Conservation (phyloP, 1,139 yeast species). For the Eremothecium gossypii region DNA sequence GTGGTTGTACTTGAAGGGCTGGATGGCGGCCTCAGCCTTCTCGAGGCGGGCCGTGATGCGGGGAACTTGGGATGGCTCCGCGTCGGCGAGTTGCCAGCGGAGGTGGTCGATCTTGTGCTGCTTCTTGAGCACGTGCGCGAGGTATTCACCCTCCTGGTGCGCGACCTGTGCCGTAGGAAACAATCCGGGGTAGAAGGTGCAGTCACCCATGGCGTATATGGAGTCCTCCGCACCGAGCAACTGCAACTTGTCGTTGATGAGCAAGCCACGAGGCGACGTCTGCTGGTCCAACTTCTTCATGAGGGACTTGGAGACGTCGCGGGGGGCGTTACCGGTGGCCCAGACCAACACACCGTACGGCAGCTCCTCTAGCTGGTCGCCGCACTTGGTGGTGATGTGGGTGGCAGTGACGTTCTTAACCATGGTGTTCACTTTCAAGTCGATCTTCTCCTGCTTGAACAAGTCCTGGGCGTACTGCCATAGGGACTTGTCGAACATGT, state of each 20-base stretch:
- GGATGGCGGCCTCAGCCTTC: constrained; percentile 34
- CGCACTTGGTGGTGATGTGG: constrained; percentile 57
- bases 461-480: constrained; percentile 78
- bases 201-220: constrained; percentile 87
- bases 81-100: constrained; percentile 37
- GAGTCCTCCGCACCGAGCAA: constrained; percentile 72
- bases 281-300: constrained; percentile 63
- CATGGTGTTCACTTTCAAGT: constrained; percentile 73
- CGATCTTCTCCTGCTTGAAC: constrained; percentile 69
- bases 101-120: constrained; percentile 60
- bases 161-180: constrained; percentile 99
- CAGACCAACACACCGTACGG: constrained; percentile 91
- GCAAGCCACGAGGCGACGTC: constrained; percentile 80
- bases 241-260: constrained; percentile 73
- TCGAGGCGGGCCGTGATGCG: constrained; percentile 30
- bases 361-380: constrained; percentile 51
- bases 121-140: constrained; percentile 62
- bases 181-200: constrained; percentile 75
- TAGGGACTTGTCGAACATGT: constrained; percentile 76
- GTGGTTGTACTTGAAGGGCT: constrained; percentile 52
- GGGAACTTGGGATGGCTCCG: constrained; percentile 28
- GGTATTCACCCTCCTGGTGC: constrained; percentile 82
- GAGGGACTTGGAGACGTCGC: constrained; percentile 62
- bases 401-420: constrained; percentile 73
- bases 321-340: constrained; percentile 96